Percentiles rank a stretch among this genome's conserved stretches.
Conservation (phyloP, 345 rosid species). For the Conringia planisiliqua region DNA sequence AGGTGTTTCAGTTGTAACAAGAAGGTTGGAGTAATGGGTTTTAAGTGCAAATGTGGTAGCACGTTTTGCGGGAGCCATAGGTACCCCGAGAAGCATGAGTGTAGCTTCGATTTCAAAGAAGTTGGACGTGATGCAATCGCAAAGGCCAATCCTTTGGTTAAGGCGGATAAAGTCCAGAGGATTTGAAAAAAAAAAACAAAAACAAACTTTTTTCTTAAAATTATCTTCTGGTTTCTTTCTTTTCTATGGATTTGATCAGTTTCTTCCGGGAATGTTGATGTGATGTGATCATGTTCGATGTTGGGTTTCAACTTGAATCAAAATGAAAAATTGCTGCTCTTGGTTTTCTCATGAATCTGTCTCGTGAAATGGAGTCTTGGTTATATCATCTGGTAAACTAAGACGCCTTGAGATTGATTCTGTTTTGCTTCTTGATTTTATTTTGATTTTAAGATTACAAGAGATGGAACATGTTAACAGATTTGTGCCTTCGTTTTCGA, state of each 20-base stretch:
- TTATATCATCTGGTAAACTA: neutral
- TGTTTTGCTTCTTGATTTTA: constrained; percentile 7
- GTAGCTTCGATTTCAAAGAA: constrained; percentile 74
- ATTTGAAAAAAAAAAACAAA: constrained; percentile 2
- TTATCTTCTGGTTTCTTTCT: constrained; percentile 9
- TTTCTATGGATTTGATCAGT: constrained; percentile 17
- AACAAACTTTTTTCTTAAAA: neutral
- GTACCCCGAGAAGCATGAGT: constrained; percentile 74
- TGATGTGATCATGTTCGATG: constrained; percentile 1
- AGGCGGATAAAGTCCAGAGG: constrained; percentile 72
- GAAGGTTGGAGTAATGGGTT: constrained; percentile 73
- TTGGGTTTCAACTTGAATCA: constrained; percentile 26
- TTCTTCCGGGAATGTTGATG: neutral
- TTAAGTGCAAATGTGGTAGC: constrained; percentile 75
- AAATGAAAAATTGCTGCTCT: constrained; percentile 19
- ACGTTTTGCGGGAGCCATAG: constrained; percentile 74
- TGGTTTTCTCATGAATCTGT: constrained; percentile 1
- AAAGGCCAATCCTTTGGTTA: constrained; percentile 65
- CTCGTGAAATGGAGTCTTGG: neutral
- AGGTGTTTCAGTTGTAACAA: constrained; percentile 72
- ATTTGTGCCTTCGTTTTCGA: neutral
- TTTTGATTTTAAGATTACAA: neutral
- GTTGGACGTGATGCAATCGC: constrained; percentile 58
- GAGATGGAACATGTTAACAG: neutral
- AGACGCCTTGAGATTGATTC: neutral